Evolutionary conservation across 2,329 filamentous ascomycete genomes (phyloP).

Genomic region (Ilyonectria mors-panacis): DNA sequence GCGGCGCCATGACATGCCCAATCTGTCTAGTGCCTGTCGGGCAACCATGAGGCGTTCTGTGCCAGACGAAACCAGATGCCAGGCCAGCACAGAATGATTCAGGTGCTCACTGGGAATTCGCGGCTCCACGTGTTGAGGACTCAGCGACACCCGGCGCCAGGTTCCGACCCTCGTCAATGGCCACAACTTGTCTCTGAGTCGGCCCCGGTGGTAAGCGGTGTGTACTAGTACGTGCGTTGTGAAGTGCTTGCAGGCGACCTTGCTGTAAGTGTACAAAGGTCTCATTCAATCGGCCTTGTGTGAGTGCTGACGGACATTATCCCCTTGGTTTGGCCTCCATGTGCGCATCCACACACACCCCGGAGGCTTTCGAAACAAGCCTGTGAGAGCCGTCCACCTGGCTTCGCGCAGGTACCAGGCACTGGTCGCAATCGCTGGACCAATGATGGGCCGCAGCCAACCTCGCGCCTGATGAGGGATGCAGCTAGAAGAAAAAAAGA

Average conservation of each 20-base stretch:
- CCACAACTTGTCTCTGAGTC: background rate
- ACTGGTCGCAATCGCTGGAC: constrained; percentile 47
- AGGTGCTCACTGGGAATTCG: background rate
- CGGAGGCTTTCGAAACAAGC: constrained; percentile 46
- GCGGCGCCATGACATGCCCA: constrained; percentile 3
- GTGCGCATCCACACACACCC: constrained; percentile 22
- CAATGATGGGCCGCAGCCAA: constrained; percentile 48
- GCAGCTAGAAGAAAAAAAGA: constrained; percentile 47
- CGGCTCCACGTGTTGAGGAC: constrained; percentile 13
- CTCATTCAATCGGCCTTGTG: background rate
- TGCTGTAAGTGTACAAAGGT: constrained; percentile 2
- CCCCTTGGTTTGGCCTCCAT: constrained; percentile 8
- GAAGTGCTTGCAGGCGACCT: constrained; percentile 22
- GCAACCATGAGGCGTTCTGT: constrained; percentile 4
- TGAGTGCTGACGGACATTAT: constrained; percentile 9
- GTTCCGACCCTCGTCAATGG: background rate
- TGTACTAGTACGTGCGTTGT: constrained; percentile 11
- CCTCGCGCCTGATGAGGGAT: constrained; percentile 29
- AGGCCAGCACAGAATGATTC: constrained; percentile 4
- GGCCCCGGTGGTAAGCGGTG: background rate
- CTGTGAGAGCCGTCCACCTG: constrained; percentile 59
- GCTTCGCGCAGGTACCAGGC: constrained; percentile 60
- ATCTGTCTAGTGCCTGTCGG: constrained; percentile 1
- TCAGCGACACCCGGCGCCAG: background rate
- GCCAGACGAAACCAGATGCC: background rate